Percentiles rank a stretch among this genome's conserved stretches.
Evolutionary conservation across 2,329 filamentous ascomycete genomes (phyloP).

Genomic region (Talaromyces sp.): DNA sequence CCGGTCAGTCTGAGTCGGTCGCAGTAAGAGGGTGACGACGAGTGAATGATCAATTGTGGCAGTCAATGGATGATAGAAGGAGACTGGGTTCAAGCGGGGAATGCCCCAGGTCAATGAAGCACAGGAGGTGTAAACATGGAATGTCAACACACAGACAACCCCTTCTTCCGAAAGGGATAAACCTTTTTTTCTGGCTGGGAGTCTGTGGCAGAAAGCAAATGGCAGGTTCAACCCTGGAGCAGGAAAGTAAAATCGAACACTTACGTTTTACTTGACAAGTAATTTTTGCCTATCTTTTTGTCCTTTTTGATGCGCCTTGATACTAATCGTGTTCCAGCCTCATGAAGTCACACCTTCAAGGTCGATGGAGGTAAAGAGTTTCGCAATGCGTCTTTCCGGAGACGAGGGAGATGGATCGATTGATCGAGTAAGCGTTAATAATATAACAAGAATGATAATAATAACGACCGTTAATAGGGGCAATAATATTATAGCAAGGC

Average conservation of each 20-base stretch:
- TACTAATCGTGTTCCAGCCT: conserved; percentile 14
- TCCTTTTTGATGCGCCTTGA: conserved; percentile 7
- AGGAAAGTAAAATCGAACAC: background rate
- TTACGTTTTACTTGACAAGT: background rate
- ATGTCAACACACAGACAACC: conserved; percentile 20
- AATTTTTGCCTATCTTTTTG: background rate
- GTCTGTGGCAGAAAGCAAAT: conserved; percentile 7
- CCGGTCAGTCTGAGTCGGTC: conserved; percentile 8
- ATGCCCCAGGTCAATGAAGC: conserved; percentile 14
- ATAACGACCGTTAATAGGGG: conserved; percentile 6
- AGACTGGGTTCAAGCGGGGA: conserved; percentile 17
- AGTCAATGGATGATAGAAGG: conserved; percentile 12
- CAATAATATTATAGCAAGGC: background rate
- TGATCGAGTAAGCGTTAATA: background rate
- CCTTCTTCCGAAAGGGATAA: conserved; percentile 17
- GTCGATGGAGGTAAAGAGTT: conserved; percentile 11
- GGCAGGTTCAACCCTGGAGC: background rate
- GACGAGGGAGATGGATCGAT: background rate
- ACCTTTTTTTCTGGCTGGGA: background rate
- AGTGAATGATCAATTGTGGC: conserved; percentile 9
- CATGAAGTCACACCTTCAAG: conserved; percentile 13
- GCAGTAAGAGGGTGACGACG: background rate
- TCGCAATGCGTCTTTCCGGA: conserved; percentile 16
- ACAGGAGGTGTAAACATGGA: conserved; percentile 19
- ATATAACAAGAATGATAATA: background rate